phyloP scores from a whole-genome alignment of 352 stramenopile genomes.

The Thraustotheca clavata region DNA sequence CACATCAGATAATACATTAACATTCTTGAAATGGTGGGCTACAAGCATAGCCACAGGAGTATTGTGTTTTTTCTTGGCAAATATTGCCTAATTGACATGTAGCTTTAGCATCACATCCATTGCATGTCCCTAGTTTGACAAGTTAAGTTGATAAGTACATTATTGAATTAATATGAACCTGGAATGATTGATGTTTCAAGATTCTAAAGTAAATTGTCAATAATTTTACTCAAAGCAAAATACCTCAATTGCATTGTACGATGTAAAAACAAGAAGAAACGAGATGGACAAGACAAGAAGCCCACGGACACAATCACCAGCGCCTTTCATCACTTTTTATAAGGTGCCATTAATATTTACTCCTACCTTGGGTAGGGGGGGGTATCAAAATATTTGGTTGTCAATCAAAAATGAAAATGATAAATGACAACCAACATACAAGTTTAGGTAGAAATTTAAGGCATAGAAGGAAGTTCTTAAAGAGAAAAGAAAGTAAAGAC shows the following conservation, averaged over 20 bases:
- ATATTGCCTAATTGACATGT: constrained; percentile 2
- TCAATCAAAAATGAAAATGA: no score
- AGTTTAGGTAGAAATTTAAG: no score
- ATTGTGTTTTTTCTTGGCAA: constrained; percentile 12
- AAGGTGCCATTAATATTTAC: no score
- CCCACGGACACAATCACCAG: neutral
- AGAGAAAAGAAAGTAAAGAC: no score
- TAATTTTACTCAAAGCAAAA: neutral
- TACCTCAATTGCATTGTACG: constrained; percentile 15
- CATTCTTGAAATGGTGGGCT: constrained; percentile 9
- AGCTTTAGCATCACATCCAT: neutral
- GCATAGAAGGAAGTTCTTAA: no score
- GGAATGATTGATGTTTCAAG: constrained; percentile 17
- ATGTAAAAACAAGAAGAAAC: constrained; percentile 12
- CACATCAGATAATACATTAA: constrained; percentile 10
- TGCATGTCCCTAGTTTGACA: neutral
- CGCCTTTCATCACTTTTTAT: no score
- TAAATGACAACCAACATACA: no score
- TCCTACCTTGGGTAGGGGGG: no score
- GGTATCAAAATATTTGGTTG: no score
- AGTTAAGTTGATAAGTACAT: neutral
- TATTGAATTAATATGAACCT: neutral
- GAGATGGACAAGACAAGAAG: neutral
- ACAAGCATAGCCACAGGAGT: constrained; percentile 11
- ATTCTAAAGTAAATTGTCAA: neutral